These are phyloP conservation scores for Azolla pinnata DNA, from an alignment of 75 land plant species.

Conservation along the genomic window DNA sequence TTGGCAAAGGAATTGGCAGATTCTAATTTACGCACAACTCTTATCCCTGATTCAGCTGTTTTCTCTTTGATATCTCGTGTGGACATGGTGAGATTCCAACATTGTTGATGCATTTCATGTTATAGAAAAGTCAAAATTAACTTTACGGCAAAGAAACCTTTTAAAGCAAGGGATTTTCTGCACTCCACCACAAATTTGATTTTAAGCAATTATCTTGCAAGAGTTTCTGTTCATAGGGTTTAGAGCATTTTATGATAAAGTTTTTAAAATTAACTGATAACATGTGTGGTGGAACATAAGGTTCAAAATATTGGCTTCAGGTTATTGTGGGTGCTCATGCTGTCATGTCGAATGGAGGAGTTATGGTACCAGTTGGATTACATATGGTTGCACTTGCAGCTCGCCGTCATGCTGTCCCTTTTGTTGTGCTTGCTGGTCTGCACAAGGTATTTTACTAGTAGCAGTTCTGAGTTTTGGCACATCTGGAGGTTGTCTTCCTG, in stretches of 20 bases:
- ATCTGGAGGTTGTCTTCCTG: no score
- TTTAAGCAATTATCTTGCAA: no score
- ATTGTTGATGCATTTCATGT: background rate
- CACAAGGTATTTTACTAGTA: slow-evolving; percentile 62
- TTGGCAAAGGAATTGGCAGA: slow-evolving; percentile 85
- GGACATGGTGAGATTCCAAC: slow-evolving; percentile 58
- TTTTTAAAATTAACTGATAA: no score
- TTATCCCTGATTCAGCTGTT: slow-evolving; percentile 97
- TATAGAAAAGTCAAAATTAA: background rate
- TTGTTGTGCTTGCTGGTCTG: slow-evolving; percentile 91
- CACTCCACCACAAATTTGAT: no score
- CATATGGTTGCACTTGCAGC: slow-evolving; percentile 99
- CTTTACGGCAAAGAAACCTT: no score
- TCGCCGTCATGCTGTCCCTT: slow-evolving; percentile 93
- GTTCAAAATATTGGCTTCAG: no score
- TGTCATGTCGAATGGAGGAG: slow-evolving; percentile 98
- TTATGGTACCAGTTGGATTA: slow-evolving; percentile 89
- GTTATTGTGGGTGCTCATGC: slow-evolving; percentile 99
- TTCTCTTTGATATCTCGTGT: slow-evolving; percentile 99
- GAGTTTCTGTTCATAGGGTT: no score
- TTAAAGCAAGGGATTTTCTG: no score
- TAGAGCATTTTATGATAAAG: no score
- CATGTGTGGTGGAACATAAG: no score
- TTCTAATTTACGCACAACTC: slow-evolving; percentile 72
- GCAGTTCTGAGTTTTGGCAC: background rate